phyloP scores from a whole-genome alignment of 805 yeast species.

The Ogataea wickerhamii region DNA sequence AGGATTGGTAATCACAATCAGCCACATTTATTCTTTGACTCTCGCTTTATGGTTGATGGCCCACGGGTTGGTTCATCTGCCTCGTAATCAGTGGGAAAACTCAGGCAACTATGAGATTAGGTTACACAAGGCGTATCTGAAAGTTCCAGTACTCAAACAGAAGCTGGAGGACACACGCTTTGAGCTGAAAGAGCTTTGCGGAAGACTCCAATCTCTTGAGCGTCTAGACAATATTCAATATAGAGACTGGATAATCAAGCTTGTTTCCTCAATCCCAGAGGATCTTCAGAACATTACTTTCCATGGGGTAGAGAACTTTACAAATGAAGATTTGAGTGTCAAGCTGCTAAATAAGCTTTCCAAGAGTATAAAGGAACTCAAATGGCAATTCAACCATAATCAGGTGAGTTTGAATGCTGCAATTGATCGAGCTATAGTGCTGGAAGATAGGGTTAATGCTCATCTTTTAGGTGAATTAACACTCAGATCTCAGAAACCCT shows the following conservation, averaged over 20 bases:
- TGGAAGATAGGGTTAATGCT: constrained; percentile 58
- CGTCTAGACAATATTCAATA: constrained; percentile 45
- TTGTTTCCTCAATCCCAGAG: constrained; percentile 44
- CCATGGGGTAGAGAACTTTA: constrained; percentile 24
- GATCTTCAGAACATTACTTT: constrained; percentile 26
- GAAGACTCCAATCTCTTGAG: constrained; percentile 52
- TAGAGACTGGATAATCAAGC: constrained; percentile 62
- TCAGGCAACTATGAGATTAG: constrained; percentile 28
- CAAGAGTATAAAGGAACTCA: constrained; percentile 47
- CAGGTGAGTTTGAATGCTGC: constrained; percentile 54
- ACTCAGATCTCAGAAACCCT: constrained; percentile 24
- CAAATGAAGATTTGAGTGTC: constrained; percentile 35
- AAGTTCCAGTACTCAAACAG: constrained; percentile 57
- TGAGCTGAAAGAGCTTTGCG: constrained; percentile 58
- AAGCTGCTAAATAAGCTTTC: constrained; percentile 50
- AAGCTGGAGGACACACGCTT: constrained; percentile 59
- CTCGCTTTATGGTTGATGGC: constrained; percentile 82
- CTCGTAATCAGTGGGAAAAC: constrained; percentile 38
- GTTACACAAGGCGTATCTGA: constrained; percentile 39
- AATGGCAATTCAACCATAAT: constrained; percentile 50
- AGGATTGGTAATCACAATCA: constrained; percentile 65
- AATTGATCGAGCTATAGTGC: constrained; percentile 43
- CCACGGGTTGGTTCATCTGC: constrained; percentile 70
- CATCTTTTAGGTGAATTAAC: constrained; percentile 29
- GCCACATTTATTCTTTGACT: constrained; percentile 72